Conservation (phyloP, 352 stramenopile species). For the Phytopythium delawarense region DNA sequence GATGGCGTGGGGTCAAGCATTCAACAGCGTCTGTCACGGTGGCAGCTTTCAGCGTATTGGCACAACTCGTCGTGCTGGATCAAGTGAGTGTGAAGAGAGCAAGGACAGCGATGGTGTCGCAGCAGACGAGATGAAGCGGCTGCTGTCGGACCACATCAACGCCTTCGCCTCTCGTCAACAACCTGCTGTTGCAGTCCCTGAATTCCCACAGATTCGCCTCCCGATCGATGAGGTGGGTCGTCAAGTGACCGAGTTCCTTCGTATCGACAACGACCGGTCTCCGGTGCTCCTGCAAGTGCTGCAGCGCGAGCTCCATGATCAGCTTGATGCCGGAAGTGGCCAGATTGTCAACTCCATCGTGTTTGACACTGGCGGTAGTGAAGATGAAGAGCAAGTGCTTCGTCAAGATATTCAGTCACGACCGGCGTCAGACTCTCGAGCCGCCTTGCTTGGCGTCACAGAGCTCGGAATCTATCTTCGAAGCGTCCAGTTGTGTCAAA, state of each 20-base stretch:
- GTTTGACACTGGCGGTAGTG: not conserved
- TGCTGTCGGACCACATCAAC: constrained; percentile 11
- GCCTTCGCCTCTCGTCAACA: not conserved
- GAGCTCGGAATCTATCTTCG: not conserved
- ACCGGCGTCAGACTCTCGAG: not conserved
- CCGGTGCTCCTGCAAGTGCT: not conserved
- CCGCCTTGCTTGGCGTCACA: not conserved
- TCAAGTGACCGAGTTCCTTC: not conserved
- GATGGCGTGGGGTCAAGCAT: constrained; percentile 16
- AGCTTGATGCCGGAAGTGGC: not conserved
- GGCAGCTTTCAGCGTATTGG: constrained; percentile 20
- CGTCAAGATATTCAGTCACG: not conserved
- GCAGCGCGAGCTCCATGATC: not conserved
- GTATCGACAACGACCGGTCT: not conserved
- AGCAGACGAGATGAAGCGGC: constrained; percentile 17
- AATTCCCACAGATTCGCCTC: not conserved
- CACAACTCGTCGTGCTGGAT: constrained; percentile 10
- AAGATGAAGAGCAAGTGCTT: not conserved
- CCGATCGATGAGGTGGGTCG: not conserved
- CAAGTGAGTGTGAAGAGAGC: not conserved
- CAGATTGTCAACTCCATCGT: not conserved
- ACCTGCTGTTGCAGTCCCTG: not conserved
- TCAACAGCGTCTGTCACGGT: constrained; percentile 9
- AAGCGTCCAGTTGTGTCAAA: not conserved
- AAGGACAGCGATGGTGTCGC: constrained; percentile 6